These are phyloP conservation scores for Ulmus americana DNA, from an alignment of 331 rosid genomes.

Conservation along the genomic window DNA sequence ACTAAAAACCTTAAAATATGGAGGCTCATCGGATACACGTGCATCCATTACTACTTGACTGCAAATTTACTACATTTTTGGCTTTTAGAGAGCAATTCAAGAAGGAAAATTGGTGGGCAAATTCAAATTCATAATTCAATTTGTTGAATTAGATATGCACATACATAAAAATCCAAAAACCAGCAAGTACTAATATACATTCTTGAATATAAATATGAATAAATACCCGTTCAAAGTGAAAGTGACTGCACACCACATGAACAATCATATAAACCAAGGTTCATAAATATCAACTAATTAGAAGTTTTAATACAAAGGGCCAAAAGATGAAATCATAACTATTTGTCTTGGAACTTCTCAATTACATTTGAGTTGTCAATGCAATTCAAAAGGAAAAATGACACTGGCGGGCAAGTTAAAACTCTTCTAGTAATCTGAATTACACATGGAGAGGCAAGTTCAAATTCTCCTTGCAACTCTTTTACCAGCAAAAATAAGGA, in stretches of 20 bases:
- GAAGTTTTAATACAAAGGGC: no score
- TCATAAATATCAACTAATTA: conserved; percentile 12
- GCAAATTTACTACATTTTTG: no score
- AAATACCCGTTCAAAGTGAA: no score
- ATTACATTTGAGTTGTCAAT: neutral
- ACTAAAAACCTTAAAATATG: neutral
- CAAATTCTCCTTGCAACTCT: neutral
- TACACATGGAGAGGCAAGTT: neutral
- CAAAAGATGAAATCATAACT: neutral
- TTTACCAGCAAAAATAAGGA: neutral
- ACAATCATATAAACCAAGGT: conserved; percentile 14
- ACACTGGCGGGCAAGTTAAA: neutral
- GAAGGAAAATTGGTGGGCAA: no score
- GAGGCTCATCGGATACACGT: no score
- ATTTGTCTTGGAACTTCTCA: neutral
- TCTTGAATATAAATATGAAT: no score
- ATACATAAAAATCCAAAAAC: no score
- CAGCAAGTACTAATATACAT: no score
- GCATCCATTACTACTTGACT: no score
- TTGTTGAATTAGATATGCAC: no score
- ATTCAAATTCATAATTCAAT: no score
- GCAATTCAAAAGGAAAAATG: neutral
- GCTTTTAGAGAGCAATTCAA: no score
- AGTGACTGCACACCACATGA: conserved; percentile 50
- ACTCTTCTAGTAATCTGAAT: neutral